phyloP scores from a whole-genome alignment of 31 red algal species.

The Endocladia muricata region DNA sequence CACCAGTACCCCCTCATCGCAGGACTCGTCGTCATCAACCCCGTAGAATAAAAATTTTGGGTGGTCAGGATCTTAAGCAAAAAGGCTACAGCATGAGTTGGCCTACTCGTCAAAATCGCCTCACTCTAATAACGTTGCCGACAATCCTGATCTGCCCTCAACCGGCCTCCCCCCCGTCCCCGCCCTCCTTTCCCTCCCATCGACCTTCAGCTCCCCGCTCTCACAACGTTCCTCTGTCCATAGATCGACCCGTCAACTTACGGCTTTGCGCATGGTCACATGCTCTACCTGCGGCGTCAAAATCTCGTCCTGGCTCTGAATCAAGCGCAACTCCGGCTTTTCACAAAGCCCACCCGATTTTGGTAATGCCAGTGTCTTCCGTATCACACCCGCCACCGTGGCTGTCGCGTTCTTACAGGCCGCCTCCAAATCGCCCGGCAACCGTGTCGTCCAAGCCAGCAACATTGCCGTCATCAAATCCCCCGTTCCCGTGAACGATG shows the following conservation, averaged over 20 bases:
- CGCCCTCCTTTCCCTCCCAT: too few species aligned
- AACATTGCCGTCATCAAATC: constrained; percentile 84
- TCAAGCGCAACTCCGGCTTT: constrained; percentile 41
- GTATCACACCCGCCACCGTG: constrained; percentile 65
- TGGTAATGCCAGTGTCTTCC: constrained; percentile 34
- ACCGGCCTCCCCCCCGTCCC: too few species aligned
- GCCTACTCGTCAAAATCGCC: too few species aligned
- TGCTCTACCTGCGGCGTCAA: constrained; percentile 40
- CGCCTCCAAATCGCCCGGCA: constrained; percentile 33
- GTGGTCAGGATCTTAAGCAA: too few species aligned
- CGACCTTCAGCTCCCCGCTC: too few species aligned
- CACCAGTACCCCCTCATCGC: too few species aligned
- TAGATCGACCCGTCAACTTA: too few species aligned
- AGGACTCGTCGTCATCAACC: too few species aligned
- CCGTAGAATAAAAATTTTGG: too few species aligned
- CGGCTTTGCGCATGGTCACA: constrained; percentile 30
- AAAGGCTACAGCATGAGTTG: too few species aligned
- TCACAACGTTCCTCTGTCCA: not conserved
- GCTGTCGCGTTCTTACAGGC: constrained; percentile 67
- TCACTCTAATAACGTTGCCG: too few species aligned
- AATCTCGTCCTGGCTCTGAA: constrained; percentile 60
- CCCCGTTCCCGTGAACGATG: constrained; percentile 74
- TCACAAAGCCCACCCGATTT: constrained; percentile 13
- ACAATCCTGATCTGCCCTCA: too few species aligned
- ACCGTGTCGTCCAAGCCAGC: constrained; percentile 63